Conservation (phyloP, 805 yeast genomes). For the Lachancea mirantina region DNA sequence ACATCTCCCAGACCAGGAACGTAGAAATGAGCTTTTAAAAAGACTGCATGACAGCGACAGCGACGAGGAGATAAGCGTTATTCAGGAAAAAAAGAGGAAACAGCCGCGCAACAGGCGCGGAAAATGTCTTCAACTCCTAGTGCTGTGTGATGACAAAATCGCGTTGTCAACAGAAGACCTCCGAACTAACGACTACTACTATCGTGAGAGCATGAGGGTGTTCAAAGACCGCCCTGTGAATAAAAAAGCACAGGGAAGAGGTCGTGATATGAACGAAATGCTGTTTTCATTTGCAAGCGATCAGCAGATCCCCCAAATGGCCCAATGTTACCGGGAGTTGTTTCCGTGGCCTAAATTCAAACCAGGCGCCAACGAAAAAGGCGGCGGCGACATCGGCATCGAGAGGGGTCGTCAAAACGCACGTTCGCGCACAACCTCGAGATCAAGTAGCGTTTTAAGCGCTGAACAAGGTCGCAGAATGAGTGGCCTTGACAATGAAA, state of each 20-base stretch:
- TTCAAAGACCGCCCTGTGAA: neutral
- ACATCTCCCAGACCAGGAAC: neutral
- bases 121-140: neutral
- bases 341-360: constrained; percentile 1
- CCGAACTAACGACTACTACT: constrained; percentile 18
- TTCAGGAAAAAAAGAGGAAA: too few relatives aligned
- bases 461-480: constrained; percentile 24
- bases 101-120: too few relatives aligned
- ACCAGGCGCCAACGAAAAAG: constrained; percentile 6
- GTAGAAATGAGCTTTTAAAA: neutral
- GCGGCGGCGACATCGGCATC: constrained; percentile 7
- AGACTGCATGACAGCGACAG: neutral
- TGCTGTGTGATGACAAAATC: constrained; percentile 19
- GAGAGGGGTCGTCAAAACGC: constrained; percentile 22
- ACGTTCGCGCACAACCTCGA: constrained; percentile 13
- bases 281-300: too few relatives aligned
- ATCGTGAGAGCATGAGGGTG: constrained; percentile 17
- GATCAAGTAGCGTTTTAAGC: constrained; percentile 23
- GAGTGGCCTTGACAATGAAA: constrained; percentile 5
- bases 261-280: too few relatives aligned
- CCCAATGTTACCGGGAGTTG: too few relatives aligned
- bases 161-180: constrained; percentile 23
- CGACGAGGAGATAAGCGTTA: too few relatives aligned
- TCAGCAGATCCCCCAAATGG: too few relatives aligned
- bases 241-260: constrained; percentile 1